phyloP scores from a whole-genome alignment of 305 asterid species.

The Rubia peregrina region DNA sequence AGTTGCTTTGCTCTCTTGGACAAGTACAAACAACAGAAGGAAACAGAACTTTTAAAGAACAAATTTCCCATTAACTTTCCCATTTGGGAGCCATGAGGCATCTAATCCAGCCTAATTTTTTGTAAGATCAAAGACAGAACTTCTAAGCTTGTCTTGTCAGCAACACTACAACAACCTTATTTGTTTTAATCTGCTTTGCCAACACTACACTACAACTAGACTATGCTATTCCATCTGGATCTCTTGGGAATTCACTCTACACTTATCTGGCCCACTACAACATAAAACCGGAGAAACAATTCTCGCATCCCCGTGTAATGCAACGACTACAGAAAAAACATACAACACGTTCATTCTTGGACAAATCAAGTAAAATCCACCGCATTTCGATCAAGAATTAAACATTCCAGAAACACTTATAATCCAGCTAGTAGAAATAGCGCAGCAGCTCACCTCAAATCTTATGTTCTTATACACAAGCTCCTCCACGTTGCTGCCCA shows the following conservation, averaged over 20 bases:
- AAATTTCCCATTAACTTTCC: background rate
- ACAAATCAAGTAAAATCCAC: background rate
- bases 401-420: background rate
- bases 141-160: background rate
- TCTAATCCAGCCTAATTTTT: background rate
- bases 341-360: background rate
- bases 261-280: background rate
- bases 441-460: slow-evolving; percentile 53
- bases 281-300: background rate
- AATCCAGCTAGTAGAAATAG: background rate
- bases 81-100: background rate
- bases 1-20: background rate
- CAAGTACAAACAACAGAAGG: background rate
- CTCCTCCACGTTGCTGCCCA: slow-evolving; percentile 97
- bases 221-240: background rate
- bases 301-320: background rate
- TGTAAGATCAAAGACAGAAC: background rate
- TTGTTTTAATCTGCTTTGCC: background rate
- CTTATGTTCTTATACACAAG: slow-evolving; percentile 87
- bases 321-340: background rate
- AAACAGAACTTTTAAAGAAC: background rate
- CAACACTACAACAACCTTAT: background rate
- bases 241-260: background rate
- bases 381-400: background rate
- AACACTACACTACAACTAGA: no score